These are phyloP conservation scores for Pistacia vera DNA, from an alignment of 345 rosid genomes.

Conservation along the genomic window DNA sequence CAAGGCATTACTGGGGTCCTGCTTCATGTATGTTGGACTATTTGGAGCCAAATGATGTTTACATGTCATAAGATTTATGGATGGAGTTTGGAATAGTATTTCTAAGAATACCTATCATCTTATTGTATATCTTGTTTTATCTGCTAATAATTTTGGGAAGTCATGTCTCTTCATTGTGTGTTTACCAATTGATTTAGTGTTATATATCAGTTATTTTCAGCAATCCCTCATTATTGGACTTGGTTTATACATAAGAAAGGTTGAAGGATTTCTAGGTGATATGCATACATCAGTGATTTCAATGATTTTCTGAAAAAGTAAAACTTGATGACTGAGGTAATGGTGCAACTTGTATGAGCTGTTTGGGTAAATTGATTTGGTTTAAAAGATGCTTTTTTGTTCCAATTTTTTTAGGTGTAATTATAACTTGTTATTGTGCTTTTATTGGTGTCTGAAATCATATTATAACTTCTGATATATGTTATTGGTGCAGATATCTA, in stretches of 20 bases:
- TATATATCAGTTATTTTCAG: not conserved
- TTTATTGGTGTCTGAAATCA: slow-evolving; percentile 2
- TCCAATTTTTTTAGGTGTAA: not conserved
- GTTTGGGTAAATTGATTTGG: not conserved
- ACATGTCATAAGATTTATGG: not conserved
- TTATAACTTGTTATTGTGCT: not conserved
- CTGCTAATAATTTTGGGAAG: not conserved
- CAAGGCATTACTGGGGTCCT: not conserved
- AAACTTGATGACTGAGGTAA: not conserved
- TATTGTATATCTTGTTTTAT: too few relatives aligned
- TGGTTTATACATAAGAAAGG: not conserved
- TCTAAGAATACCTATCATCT: not conserved
- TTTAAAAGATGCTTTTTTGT: not conserved
- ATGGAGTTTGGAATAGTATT: not conserved
- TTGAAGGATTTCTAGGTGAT: too few relatives aligned
- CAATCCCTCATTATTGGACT: too few relatives aligned
- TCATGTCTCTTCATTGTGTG: not conserved
- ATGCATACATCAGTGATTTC: not conserved
- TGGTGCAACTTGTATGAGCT: slow-evolving; percentile 5
- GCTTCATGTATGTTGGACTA: not conserved
- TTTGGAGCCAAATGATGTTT: not conserved
- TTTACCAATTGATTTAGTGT: not conserved
- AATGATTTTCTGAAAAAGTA: not conserved
- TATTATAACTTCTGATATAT: slow-evolving; percentile 8
- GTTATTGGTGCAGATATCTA: slow-evolving; percentile 54